These are phyloP conservation scores for Teratosphaeriaceae sp. DNA, from an alignment of 2,329 filamentous ascomycete species.

Conservation along the genomic window DNA sequence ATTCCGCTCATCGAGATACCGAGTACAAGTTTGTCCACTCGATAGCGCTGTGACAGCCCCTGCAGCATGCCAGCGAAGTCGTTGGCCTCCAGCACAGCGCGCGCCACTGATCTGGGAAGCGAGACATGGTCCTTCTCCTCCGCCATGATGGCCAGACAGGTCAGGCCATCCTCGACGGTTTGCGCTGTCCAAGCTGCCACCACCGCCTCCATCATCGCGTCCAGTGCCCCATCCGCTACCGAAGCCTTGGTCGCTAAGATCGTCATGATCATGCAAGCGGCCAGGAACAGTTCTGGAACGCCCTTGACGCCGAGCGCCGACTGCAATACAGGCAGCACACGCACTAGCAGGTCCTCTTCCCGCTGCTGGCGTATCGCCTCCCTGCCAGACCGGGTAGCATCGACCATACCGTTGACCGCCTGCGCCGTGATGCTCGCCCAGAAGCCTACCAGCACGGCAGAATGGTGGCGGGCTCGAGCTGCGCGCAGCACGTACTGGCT, in stretches of 20 bases:
- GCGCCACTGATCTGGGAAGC: slow-evolving; percentile 64
- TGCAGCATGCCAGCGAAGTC: slow-evolving; percentile 27
- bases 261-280: slow-evolving; percentile 84
- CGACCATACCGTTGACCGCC: slow-evolving; percentile 74
- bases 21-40: slow-evolving; percentile 19
- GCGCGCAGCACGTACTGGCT: slow-evolving; percentile 74
- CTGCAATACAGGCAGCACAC: slow-evolving; percentile 62
- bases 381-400: slow-evolving; percentile 68
- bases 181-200: slow-evolving; percentile 68
- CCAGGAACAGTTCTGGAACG: slow-evolving; percentile 72
- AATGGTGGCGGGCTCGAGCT: slow-evolving; percentile 64
- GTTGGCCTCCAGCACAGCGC: slow-evolving; percentile 58
- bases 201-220: slow-evolving; percentile 84
- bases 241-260: slow-evolving; percentile 78
- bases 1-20: slow-evolving; percentile 5
- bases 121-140: slow-evolving; percentile 67
- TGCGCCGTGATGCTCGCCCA: slow-evolving; percentile 89
- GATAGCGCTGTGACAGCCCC: slow-evolving; percentile 4
- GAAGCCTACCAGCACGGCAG: slow-evolving; percentile 74
- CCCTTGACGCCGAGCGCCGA: slow-evolving; percentile 70
- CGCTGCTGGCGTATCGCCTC: slow-evolving; percentile 70
- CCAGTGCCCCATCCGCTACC: slow-evolving; percentile 72
- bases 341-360: slow-evolving; percentile 69
- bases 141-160: slow-evolving; percentile 73
- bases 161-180: slow-evolving; percentile 65